phyloP scores from a whole-genome alignment of 169 alveolate genomes.

The Perkinsus olseni region DNA sequence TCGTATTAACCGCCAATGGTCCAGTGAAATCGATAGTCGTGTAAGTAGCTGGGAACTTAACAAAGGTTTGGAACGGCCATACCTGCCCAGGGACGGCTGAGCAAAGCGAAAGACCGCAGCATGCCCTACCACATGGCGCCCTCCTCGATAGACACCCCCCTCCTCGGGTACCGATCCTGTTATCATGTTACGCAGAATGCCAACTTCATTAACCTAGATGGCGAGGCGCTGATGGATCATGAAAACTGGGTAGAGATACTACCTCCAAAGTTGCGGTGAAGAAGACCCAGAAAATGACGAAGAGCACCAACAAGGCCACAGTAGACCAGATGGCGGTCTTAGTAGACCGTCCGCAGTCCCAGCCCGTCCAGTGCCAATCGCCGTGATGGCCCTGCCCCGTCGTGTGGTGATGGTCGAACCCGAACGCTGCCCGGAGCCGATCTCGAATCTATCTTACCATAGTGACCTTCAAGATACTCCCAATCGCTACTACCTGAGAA shows the following conservation, averaged over 20 bases:
- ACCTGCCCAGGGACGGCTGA: not conserved
- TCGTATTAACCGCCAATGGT: not conserved
- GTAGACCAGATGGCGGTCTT: not conserved
- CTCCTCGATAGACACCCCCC: not conserved
- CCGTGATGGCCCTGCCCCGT: too few relatives aligned
- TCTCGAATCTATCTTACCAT: not conserved
- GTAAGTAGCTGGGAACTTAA: constrained; percentile 8
- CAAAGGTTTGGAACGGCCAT: not conserved
- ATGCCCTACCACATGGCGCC: not conserved
- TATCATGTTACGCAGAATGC: not conserved
- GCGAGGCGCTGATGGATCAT: too few relatives aligned
- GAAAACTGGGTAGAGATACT: too few relatives aligned
- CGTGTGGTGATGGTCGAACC: not conserved
- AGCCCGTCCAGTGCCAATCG: not conserved
- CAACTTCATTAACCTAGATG: not conserved
- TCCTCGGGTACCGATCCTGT: not conserved
- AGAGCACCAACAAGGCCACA: not conserved
- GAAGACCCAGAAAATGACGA: not conserved
- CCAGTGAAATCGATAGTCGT: not conserved
- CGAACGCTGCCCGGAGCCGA: not conserved
- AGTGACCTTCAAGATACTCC: not conserved
- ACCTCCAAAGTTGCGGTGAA: not conserved
- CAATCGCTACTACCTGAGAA: not conserved
- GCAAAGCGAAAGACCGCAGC: not conserved
- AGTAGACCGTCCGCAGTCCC: not conserved